Evolutionary conservation across 768 basidiomycete genomes (phyloP), one percentile per base, ranked within the genome.

Genomic region (Glaciozyma antarctica): DNA sequence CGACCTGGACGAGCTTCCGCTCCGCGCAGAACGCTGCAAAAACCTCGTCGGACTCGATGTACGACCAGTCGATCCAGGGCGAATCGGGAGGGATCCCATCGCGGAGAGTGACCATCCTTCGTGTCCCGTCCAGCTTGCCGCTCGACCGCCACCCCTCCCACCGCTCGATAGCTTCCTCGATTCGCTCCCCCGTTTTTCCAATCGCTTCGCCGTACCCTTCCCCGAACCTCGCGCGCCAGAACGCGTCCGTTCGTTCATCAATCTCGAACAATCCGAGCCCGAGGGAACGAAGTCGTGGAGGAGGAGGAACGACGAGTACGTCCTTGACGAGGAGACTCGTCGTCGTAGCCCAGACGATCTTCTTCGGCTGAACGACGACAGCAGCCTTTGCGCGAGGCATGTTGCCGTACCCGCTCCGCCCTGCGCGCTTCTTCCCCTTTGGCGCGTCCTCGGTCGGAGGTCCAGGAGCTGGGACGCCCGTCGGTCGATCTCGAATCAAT

Each of bases 11-110:
- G 38, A 71, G 61, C 7, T 28, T 24, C 10, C 62, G 61, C 22
- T 22, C 5, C 21, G 30, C 12, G 45, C 38, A 53, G 41, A 67
- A 71, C 32, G 55, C 6, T 79, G 91, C 44, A 85, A 92, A 72
- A 75, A 80, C 45, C 13, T 43, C 52, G 30, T 51, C 58, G 43
- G 22, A 6, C n/a, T 52, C 58, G 19, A 21, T 28, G n/a, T 21
- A 41, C 22, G 15, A 9, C 47, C 58, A 47, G 21, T 48, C 58
- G 45, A 48, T 26, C 28, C 47, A 48, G 73, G 75, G 13, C 10
- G 16, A 60, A 43, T 34, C 19, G n/a, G 8, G 21, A 7, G 58
- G 44, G 1, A 58, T 21, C 15, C 61, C 66, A 44, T 73, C 71
- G 17, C 48, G 24, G 43, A 71, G 66, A 12, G 64, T 65, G 30